Base-by-base conservation (phyloP, 2,329 filamentous ascomycete genomes). In the Pestalotiopsis sp. region DNA sequence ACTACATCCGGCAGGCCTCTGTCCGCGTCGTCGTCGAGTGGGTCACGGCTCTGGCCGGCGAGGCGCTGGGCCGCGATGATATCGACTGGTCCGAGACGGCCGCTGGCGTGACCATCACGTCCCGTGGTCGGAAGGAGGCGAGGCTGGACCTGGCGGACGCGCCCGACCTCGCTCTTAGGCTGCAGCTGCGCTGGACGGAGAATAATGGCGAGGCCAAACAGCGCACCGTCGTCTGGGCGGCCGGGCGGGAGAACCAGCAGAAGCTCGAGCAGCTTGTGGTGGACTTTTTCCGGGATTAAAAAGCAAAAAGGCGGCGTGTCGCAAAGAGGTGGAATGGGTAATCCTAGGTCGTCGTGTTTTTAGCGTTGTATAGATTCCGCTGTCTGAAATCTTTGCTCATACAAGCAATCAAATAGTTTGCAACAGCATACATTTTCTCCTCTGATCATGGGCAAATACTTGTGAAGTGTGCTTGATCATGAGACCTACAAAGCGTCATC, bases 1-100 rank as follows among this genome's bases (percentile, higher is more conserved):
- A 82, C 70, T 87, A 87, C 74, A 72, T 88, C 9, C 77, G 80
- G 67, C 81, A 80, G 20, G 82, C 84, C 13, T 78, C 82, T 7
- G 73, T 80, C 27, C 84, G 74, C 31, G 74, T 72, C 4, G 25
- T 77, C 1, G 68, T 70, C 2, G 71, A 73, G 4, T 70, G 71
- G n/a, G 36, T 76, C 4, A 70, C 73, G 14, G 69, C 62, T 6
- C 65, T 63, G 3, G 69, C 72, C 1, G 65, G 69, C 2, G 60
- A 70, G 36, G 64, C 61, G 39, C 70, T 77, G 11, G 60, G 60
- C 11, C 67, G 73, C 11, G 68, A 72, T 25, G 72, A 75, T 59
- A 72, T 78, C 23, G 65, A 67, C n/a, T 75, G 70, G 68, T 62
- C 67, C 3, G 77, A 77, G 56, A 73, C 70, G 9, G 61, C 72